Evolutionary conservation across 805 yeast species (phyloP), one percentile per base, ranked within the genome.

Genomic region (Ogataea degrootiae): DNA sequence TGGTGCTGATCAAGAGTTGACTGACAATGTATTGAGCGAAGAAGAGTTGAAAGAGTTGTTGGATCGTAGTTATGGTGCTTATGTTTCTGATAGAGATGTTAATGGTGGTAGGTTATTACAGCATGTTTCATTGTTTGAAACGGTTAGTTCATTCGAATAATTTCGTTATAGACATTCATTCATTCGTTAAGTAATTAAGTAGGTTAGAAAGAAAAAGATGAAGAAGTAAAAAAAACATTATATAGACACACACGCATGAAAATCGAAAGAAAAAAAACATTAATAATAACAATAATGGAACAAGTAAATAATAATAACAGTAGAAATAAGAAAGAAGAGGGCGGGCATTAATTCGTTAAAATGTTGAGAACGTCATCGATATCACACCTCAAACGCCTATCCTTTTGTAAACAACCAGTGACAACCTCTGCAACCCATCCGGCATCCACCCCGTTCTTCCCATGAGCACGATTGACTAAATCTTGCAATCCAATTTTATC

Each of bases 321-420:
- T 11, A 35, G 19, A 16, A 22, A 31, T 4, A 14, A 17, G 21
- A 42, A 39, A 39, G 6, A 15, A 33, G 31, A 34, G 12, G 5
- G n/a, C 34, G 34, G 14, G 5, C 34, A n/a, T 39, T 16, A 31
- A 34, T 22, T 35, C 36, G 39, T 34, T 42, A 54, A 31, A 14
- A 52, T n/a, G 16, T 38, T n/a, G 15, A 57, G 33, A 5, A 79
- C 68, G 45, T 65, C 62, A 15, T 72, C 72, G 37, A 82, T 65
- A 47, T 69, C 74, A 73, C 80, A 71, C 48, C 91, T 67, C 48
- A 72, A 66, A n/a, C 74, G 68, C 31, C 75, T 64, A 54, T 82
- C 76, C 43, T 68, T 65, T 19, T 71, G 71, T 55, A 86, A 68
- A 55, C 88, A 82, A 3, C 85, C 83, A 22, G 58, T 53, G 2